Evolutionary conservation across 192 early-diverging fungal genomes (phyloP).

Genomic region (Obelidium mucronatum): DNA sequence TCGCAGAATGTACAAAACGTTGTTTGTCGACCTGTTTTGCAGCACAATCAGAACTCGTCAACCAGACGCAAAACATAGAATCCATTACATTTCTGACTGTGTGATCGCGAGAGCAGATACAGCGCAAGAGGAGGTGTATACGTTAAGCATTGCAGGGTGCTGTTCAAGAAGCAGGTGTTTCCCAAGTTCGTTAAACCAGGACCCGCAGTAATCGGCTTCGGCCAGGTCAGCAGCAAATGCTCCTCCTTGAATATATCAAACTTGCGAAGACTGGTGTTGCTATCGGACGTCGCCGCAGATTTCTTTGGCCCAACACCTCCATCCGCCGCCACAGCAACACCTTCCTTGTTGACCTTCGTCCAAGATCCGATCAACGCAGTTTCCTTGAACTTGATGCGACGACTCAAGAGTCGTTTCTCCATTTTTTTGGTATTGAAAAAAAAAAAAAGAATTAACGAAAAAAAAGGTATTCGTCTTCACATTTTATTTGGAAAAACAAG

Average conservation of each 20-base stretch:
- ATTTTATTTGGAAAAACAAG: too few relatives aligned
- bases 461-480: not conserved
- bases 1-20: slow-evolving; percentile 79
- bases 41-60: not conserved
- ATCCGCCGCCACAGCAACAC: not conserved
- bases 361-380: not conserved
- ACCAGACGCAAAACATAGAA: not conserved
- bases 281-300: not conserved
- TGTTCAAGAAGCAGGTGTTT: slow-evolving; percentile 88
- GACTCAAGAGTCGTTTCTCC: not conserved
- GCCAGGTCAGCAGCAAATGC: slow-evolving; percentile 20
- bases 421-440: not conserved
- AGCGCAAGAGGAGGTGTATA: slow-evolving; percentile 54
- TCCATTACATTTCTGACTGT: slow-evolving; percentile 31
- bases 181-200: slow-evolving; percentile 80
- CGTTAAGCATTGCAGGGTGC: slow-evolving; percentile 82
- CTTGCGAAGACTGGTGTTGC: not conserved
- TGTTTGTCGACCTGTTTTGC: slow-evolving; percentile 48
- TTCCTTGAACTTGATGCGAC: slow-evolving; percentile 27
- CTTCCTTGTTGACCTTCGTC: not conserved
- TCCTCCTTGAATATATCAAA: slow-evolving; percentile 26
- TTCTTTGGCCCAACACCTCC: too few relatives aligned
- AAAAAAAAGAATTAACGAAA: not conserved
- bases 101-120: slow-evolving; percentile 37
- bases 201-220: slow-evolving; percentile 27